A percentile compares a stretch with the other conserved stretches of the same genome.
These are phyloP conservation scores for Strigomonas galati DNA, from an alignment of 208 protist genomes.

Conservation along the genomic window DNA sequence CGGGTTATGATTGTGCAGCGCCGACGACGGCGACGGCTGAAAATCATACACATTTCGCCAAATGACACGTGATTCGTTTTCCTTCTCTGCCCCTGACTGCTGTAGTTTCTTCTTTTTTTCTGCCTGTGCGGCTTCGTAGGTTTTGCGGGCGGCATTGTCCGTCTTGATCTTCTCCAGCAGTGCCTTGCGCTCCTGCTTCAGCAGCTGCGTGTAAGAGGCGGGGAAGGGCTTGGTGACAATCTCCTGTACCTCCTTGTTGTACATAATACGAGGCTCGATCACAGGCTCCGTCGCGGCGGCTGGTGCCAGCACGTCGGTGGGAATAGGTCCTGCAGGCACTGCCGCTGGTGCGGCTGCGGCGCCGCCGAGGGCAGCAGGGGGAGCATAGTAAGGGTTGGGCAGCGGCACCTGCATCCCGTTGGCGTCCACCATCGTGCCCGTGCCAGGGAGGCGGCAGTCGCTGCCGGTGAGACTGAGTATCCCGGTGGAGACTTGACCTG, in stretches of 20 bases:
- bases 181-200: too few species aligned
- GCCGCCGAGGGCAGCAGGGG: background rate
- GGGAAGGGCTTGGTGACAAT: constrained; percentile 27
- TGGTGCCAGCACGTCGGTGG: constrained; percentile 13
- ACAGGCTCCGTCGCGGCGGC: constrained; percentile 18
- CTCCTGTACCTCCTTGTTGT: constrained; percentile 26
- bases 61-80: background rate
- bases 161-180: too few species aligned
- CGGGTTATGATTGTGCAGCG: constrained; percentile 15
- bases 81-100: background rate
- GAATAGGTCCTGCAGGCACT: constrained; percentile 11
- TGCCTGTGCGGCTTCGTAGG: constrained; percentile 5
- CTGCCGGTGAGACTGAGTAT: too few species aligned
- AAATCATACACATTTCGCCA: constrained; percentile 58
- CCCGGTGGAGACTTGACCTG: too few species aligned
- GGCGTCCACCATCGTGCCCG: background rate
- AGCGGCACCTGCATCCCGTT: background rate
- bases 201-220: background rate
- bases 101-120: background rate
- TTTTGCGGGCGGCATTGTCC: too few species aligned
- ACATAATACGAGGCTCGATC: constrained; percentile 36
- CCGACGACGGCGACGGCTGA: constrained; percentile 44
- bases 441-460: background rate
- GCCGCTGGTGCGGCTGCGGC: background rate
- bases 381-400: background rate